These are phyloP conservation scores for Vigna radiata DNA, from an alignment of 306 rosid genomes.

Conservation along the genomic window DNA sequence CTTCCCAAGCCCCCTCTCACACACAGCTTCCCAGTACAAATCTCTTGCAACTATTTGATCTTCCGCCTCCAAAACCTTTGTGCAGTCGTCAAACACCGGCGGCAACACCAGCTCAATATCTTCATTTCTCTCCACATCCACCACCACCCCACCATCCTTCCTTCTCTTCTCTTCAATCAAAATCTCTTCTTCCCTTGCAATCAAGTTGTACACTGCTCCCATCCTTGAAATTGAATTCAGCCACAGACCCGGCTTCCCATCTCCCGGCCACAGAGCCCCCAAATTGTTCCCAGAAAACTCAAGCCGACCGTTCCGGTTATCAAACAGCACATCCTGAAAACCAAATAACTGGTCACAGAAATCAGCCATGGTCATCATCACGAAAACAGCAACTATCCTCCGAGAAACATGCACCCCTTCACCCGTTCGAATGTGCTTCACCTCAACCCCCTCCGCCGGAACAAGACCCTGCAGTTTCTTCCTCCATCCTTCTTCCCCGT, in stretches of 20 bases:
- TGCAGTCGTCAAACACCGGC: conserved; percentile 72
- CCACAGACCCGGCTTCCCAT: conserved; percentile 88
- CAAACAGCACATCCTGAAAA: conserved; percentile 73
- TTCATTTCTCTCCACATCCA: conserved; percentile 58
- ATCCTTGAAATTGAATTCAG: conserved; percentile 79
- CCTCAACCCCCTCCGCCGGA: conserved; percentile 65
- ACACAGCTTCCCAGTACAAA: conserved; percentile 83
- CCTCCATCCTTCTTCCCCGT: conserved; percentile 68
- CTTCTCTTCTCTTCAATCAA: conserved; percentile 54
- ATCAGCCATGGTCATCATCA: conserved; percentile 86
- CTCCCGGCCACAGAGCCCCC: conserved; percentile 76
- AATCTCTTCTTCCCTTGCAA: conserved; percentile 79
- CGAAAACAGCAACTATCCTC: conserved; percentile 67
- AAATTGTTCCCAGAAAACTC: conserved; percentile 68
- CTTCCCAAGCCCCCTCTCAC: conserved; percentile 35
- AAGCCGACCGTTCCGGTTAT: conserved; percentile 62
- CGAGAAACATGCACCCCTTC: conserved; percentile 74
- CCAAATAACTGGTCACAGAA: conserved; percentile 81
- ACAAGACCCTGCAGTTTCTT: conserved; percentile 62
- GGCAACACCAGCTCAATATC: conserved; percentile 68
- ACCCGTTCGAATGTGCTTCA: conserved; percentile 72
- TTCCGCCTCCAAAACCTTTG: conserved; percentile 60
- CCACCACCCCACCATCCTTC: not conserved
- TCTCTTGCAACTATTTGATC: conserved; percentile 82
- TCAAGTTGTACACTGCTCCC: conserved; percentile 68